Percentiles rank a stretch among this genome's conserved stretches.
Evolutionary conservation across 768 basidiomycete genomes (phyloP).

Genomic region (Pholiota molesta): DNA sequence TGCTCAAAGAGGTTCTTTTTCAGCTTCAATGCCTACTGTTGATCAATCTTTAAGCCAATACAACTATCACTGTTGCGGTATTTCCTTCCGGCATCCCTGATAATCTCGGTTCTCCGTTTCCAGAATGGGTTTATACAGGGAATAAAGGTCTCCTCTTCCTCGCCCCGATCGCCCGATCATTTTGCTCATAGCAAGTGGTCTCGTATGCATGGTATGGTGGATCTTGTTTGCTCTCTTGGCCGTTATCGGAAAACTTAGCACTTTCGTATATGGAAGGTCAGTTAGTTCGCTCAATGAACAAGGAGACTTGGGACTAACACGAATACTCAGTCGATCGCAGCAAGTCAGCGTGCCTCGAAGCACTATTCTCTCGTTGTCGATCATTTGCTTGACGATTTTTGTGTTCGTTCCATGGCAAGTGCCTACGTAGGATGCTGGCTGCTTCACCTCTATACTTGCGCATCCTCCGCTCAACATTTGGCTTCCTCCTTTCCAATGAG

Average conservation of each 20-base stretch:
- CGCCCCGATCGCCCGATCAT: constrained; percentile 58
- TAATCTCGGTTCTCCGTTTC: constrained; percentile 56
- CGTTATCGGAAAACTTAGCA: constrained; percentile 39
- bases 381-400: constrained; percentile 69
- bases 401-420: constrained; percentile 87
- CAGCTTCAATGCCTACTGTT: constrained; percentile 51
- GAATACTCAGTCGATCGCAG: constrained; percentile 33
- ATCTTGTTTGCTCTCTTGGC: constrained; percentile 51
- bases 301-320: neutral
- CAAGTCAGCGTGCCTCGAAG: constrained; percentile 43
- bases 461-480: constrained; percentile 30
- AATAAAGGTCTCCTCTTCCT: constrained; percentile 53
- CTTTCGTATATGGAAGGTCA: constrained; percentile 38
- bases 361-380: constrained; percentile 57
- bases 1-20: neutral
- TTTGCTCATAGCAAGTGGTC: constrained; percentile 61
- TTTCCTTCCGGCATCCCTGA: constrained; percentile 45
- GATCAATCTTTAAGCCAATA: constrained; percentile 52
- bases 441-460: constrained; percentile 75
- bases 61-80: constrained; percentile 37
- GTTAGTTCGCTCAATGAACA: constrained; percentile 15
- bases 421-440: constrained; percentile 85
- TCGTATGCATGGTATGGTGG: constrained; percentile 66
- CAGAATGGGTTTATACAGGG: constrained; percentile 60
- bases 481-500: neutral